phyloP scores from a whole-genome alignment of 2,329 filamentous ascomycete species.

The Xylariaceae sp. region DNA sequence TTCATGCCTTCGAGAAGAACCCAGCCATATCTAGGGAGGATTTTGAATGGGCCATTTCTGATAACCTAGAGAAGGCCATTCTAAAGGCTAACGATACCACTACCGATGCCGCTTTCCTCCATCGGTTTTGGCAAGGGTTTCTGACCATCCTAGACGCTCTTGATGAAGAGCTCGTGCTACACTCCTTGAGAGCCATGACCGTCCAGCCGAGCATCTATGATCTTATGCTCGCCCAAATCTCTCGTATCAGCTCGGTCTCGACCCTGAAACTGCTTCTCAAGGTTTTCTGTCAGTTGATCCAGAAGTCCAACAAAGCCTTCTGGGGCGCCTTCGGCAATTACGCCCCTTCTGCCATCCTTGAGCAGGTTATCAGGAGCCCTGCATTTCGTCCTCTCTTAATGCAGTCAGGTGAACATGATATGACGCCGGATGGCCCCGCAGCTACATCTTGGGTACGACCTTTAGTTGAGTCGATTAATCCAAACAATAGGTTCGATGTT shows the following conservation, averaged over 20 bases:
- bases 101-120: conserved; percentile 43
- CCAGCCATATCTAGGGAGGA: conserved; percentile 63
- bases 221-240: conserved; percentile 53
- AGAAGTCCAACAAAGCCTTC: conserved; percentile 73
- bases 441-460: conserved; percentile 74
- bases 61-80: conserved; percentile 65
- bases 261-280: conserved; percentile 67
- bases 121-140: conserved; percentile 76
- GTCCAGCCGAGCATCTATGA: conserved; percentile 69
- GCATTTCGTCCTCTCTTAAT: conserved; percentile 58
- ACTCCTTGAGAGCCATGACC: conserved; percentile 75
- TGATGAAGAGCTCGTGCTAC: conserved; percentile 68
- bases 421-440: conserved; percentile 48
- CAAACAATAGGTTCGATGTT: conserved; percentile 71
- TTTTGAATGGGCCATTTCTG: conserved; percentile 84
- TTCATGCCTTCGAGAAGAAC: conserved; percentile 61
- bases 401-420: conserved; percentile 55
- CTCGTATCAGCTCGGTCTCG: conserved; percentile 42
- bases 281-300: conserved; percentile 65
- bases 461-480: conserved; percentile 73
- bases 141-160: conserved; percentile 69
- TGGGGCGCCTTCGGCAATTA: conserved; percentile 86
- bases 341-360: conserved; percentile 74
- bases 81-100: conserved; percentile 51
- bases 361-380: conserved; percentile 74